A percentile compares a stretch with the other conserved stretches of the same genome.
Evolutionary conservation across 768 basidiomycete genomes (phyloP).

Genomic region (Boletus pseudo-olivaceus): DNA sequence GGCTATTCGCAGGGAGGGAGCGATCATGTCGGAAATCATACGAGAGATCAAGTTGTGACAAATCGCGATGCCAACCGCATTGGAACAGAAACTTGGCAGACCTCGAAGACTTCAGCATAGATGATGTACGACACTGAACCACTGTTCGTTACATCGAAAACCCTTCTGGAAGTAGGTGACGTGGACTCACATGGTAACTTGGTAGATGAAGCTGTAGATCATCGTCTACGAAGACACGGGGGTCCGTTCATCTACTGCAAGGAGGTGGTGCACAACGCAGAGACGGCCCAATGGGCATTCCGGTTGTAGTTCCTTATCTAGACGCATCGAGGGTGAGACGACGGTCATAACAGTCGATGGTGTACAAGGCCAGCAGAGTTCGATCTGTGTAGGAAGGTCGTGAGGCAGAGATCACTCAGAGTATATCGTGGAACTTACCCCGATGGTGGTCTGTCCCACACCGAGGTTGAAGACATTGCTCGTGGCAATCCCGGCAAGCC

Average conservation of each 20-base stretch:
- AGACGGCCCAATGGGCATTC: constrained; percentile 20
- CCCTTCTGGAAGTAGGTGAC: too few species aligned
- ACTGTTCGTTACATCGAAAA: constrained; percentile 3
- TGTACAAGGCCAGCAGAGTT: constrained; percentile 26
- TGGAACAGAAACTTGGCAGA: constrained; percentile 31
- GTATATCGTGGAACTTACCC: constrained; percentile 5
- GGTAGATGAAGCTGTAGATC: constrained; percentile 30
- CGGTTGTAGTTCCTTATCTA: constrained; percentile 18
- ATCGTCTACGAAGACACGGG: constrained; percentile 15
- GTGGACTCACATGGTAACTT: constrained; percentile 22
- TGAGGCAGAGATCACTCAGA: background rate
- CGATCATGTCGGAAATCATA: constrained; percentile 24
- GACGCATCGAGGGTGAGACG: constrained; percentile 27
- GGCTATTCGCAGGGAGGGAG: constrained; percentile 26
- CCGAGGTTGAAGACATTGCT: constrained; percentile 32
- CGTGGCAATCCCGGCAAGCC: constrained; percentile 32
- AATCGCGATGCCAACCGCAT: constrained; percentile 26
- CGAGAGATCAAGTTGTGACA: constrained; percentile 23
- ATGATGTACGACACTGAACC: constrained; percentile 28
- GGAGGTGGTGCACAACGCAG: constrained; percentile 17
- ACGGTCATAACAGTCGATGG: constrained; percentile 23
- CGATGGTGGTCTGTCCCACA: constrained; percentile 26
- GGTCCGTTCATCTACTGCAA: background rate
- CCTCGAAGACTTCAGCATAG: constrained; percentile 27
- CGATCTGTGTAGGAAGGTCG: constrained; percentile 11